Percentiles rank a stretch among this genome's conserved stretches.
Evolutionary conservation across 169 alveolate genomes (phyloP).

Genomic region (Eimeria sp.): DNA sequence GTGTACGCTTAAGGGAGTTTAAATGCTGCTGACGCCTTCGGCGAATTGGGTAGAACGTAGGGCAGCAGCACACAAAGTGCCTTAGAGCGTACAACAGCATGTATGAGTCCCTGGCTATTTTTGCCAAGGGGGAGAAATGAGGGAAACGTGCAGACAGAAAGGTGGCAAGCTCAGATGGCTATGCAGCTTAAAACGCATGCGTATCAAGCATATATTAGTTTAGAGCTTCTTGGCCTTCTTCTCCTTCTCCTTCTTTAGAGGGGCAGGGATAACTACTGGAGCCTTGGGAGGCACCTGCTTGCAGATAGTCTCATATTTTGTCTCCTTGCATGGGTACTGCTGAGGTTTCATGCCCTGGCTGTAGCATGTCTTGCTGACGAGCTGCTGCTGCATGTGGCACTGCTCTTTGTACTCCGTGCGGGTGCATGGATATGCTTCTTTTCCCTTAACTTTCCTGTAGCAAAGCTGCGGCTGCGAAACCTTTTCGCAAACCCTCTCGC

Average conservation of each 20-base stretch:
- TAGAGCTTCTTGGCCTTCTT: constrained; percentile 53
- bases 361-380: constrained; percentile 76
- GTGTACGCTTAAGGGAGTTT: not conserved
- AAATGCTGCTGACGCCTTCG: constrained; percentile 8
- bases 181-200: constrained; percentile 80
- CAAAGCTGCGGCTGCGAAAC: constrained; percentile 69
- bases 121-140: constrained; percentile 19
- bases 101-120: constrained; percentile 26
- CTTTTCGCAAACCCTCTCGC: constrained; percentile 73
- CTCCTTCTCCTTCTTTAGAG: constrained; percentile 27
- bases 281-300: constrained; percentile 57
- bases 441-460: constrained; percentile 68
- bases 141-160: constrained; percentile 20
- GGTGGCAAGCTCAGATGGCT: constrained; percentile 56
- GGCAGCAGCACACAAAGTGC: not conserved
- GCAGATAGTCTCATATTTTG: constrained; percentile 76
- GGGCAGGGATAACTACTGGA: constrained; percentile 39
- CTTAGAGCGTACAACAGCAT: not conserved
- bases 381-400: constrained; percentile 66
- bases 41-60: not conserved
- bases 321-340: constrained; percentile 81
- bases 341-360: constrained; percentile 75
- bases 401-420: constrained; percentile 68
- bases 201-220: constrained; percentile 6
- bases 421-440: constrained; percentile 75